These are phyloP conservation scores for Escovopsis sp. DNA, from an alignment of 2,329 filamentous ascomycete genomes.

Conservation along the genomic window DNA sequence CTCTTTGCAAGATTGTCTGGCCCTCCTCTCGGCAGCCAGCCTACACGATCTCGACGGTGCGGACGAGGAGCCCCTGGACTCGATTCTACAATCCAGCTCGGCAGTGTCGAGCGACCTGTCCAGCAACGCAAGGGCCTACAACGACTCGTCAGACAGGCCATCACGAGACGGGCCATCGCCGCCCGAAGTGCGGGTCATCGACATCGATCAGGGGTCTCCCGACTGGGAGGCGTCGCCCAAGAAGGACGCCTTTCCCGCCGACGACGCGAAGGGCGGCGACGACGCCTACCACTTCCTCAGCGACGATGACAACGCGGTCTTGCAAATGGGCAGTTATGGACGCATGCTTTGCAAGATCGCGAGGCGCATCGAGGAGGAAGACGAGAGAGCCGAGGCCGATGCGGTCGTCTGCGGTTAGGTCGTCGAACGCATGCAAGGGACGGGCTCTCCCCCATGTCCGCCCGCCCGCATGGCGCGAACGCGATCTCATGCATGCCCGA, in stretches of 20 bases:
- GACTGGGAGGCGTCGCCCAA: conserved; percentile 14
- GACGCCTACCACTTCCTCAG: conserved; percentile 18
- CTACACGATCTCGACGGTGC: conserved; percentile 3
- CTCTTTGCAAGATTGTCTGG: conserved; percentile 1
- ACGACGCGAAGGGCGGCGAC: conserved; percentile 11
- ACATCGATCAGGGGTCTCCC: conserved; percentile 8
- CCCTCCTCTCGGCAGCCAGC: conserved; percentile 3
- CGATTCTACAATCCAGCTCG: conserved; percentile 8
- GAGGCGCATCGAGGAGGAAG: conserved; percentile 24
- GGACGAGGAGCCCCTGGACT: neutral
- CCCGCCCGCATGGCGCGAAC: neutral
- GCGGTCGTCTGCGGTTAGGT: neutral
- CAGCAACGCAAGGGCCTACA: conserved; percentile 19
- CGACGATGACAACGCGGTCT: conserved; percentile 17
- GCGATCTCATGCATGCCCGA: too few species aligned
- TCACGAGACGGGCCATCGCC: conserved; percentile 19
- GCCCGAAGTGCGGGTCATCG: conserved; percentile 18
- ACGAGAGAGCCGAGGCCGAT: conserved; percentile 13
- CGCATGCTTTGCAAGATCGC: conserved; percentile 20
- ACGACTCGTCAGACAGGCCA: conserved; percentile 6
- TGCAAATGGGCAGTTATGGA: conserved; percentile 22
- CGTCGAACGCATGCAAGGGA: neutral
- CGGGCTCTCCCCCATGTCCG: too few species aligned
- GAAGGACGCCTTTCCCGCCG: conserved; percentile 8
- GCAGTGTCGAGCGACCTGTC: conserved; percentile 22